phyloP scores from a whole-genome alignment of 108 stramenopile species.

The Conticribra weissflogii region DNA sequence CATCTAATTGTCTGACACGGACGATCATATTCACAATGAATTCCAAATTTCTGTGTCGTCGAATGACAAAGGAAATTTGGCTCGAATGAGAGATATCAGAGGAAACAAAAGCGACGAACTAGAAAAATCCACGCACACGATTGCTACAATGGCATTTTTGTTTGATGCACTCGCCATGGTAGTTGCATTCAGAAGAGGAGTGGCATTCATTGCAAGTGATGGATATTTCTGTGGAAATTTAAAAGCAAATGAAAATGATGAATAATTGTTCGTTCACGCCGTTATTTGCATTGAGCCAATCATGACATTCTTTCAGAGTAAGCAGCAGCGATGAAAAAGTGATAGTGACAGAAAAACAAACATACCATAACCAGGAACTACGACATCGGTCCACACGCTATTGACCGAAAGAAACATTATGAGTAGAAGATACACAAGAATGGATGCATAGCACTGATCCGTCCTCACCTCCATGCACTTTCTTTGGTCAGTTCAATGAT shows the following conservation, averaged over 20 bases:
- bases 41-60: conserved; percentile 1
- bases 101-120: too few species aligned
- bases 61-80: not conserved
- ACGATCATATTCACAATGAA: conserved; percentile 14
- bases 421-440: not conserved
- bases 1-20: conserved; percentile 26
- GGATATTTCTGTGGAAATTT: not conserved
- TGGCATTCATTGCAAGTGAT: conserved; percentile 18
- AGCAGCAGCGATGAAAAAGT: too few species aligned
- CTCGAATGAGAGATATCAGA: too few species aligned
- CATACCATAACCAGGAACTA: conserved; percentile 5
- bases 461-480: conserved; percentile 11
- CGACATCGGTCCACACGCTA: conserved; percentile 29
- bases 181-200: conserved; percentile 28
- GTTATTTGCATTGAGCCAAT: not conserved
- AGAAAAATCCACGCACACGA: not conserved
- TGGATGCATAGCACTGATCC: not conserved
- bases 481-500: conserved; percentile 29
- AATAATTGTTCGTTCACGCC: too few species aligned
- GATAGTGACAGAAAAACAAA: too few species aligned
- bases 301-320: too few species aligned
- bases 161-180: conserved; percentile 22
- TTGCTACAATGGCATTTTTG: conserved; percentile 11
- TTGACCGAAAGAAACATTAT: not conserved
- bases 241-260: too few species aligned